Percentiles rank a stretch among this genome's conserved stretches.
Evolutionary conservation across 2,329 filamentous ascomycete species (phyloP).

Genomic region (Diaporthe nobilis): DNA sequence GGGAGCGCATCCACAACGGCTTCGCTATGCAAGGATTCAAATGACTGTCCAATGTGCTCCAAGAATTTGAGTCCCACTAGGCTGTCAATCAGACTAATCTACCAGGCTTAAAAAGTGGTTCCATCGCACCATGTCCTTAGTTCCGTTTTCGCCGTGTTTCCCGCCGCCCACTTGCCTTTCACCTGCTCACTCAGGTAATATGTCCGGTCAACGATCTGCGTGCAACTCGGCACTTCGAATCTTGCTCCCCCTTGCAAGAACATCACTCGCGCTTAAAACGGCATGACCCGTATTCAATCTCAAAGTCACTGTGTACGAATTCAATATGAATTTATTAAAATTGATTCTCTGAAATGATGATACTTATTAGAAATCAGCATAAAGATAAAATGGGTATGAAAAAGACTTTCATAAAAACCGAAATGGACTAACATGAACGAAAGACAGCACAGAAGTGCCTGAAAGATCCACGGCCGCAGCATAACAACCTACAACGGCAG

Average conservation of each 20-base stretch:
- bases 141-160: background rate
- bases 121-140: background rate
- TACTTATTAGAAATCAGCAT: no score
- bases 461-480: no score
- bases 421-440: no score
- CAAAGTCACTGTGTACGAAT: no score
- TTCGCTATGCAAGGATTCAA: background rate
- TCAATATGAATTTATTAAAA: no score
- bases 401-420: no score
- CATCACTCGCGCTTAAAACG: background rate
- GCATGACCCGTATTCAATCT: no score
- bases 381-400: no score
- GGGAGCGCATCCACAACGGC: background rate
- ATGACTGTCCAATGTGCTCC: constrained; percentile 12
- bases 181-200: constrained; percentile 4
- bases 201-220: constrained; percentile 6
- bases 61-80: background rate
- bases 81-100: background rate
- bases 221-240: background rate
- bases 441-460: no score
- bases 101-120: constrained; percentile 6
- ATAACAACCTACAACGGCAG: no score
- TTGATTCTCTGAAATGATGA: no score
- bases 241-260: background rate
- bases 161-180: background rate